Conservation (phyloP, 768 basidiomycete genomes). For the Daedaleopsis nitida region DNA sequence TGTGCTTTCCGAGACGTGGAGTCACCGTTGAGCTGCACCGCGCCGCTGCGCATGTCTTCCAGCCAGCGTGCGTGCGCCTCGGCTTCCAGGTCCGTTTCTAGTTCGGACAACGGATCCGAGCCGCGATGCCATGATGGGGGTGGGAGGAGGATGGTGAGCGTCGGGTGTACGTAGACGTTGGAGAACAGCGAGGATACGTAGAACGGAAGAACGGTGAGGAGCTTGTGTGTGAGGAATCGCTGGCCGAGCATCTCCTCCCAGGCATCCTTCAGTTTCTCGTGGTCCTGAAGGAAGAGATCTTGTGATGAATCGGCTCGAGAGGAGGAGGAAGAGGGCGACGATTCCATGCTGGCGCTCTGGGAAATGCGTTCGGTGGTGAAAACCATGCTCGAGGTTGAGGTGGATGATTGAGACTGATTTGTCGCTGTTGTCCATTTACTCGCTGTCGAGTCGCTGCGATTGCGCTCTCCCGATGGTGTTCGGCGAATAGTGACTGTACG, state of each 20-base stretch:
- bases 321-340: constrained; percentile 5
- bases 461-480: neutral
- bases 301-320: constrained; percentile 10
- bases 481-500: neutral
- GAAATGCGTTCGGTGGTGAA: constrained; percentile 10
- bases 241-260: constrained; percentile 70
- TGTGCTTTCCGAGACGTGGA: neutral
- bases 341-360: constrained; percentile 7
- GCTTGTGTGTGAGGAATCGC: constrained; percentile 55
- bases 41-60: constrained; percentile 11
- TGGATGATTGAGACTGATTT: neutral
- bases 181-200: constrained; percentile 61
- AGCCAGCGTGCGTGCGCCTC: neutral
- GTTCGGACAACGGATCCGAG: neutral
- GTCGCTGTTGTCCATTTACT: constrained; percentile 6
- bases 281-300: constrained; percentile 50
- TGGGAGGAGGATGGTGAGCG: constrained; percentile 56
- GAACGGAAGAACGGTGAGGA: constrained; percentile 65
- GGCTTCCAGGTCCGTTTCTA: neutral
- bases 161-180: constrained; percentile 51
- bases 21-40: constrained; percentile 8
- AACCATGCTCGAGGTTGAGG: constrained; percentile 6
- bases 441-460: constrained; percentile 15
- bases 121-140: constrained; percentile 23
- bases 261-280: constrained; percentile 57